Percentiles rank a stretch among this genome's conserved stretches.
Conservation (phyloP, 305 asterid genomes). For the Plantago rigida region DNA sequence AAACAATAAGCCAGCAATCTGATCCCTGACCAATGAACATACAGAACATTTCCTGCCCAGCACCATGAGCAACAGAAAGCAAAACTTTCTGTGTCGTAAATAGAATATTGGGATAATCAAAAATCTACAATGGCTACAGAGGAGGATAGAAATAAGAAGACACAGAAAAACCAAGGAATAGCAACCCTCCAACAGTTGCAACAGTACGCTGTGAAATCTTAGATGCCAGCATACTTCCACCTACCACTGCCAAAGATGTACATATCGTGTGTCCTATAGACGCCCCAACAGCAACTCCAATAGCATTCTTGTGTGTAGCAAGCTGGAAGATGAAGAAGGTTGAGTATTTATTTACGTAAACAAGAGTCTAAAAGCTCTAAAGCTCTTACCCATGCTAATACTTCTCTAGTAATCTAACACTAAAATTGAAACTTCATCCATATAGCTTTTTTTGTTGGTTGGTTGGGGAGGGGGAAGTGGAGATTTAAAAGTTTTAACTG, state of each 20-base stretch:
- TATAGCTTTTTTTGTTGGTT: too few relatives aligned
- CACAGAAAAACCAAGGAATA: constrained; percentile 77
- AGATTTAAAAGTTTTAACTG: too few relatives aligned
- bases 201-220: constrained; percentile 91
- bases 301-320: constrained; percentile 85
- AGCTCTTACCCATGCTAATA: not conserved
- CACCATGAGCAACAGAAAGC: not conserved
- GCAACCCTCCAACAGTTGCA: constrained; percentile 80
- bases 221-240: constrained; percentile 93
- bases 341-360: not conserved
- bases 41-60: not conserved
- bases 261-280: constrained; percentile 73
- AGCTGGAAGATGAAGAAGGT: constrained; percentile 37
- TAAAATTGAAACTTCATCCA: not conserved
- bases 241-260: constrained; percentile 80
- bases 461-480: too few relatives aligned
- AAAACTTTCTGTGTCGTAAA: not conserved
- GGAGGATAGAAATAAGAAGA: constrained; percentile 93
- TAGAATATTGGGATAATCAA: constrained; percentile 25
- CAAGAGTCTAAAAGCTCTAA: not conserved
- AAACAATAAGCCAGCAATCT: constrained; percentile 6
- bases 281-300: constrained; percentile 86
- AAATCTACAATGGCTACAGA: constrained; percentile 37
- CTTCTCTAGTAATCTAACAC: not conserved
- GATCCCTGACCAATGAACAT: constrained; percentile 2